Evolutionary conservation across 768 basidiomycete genomes (phyloP).

Genomic region (Psilocybe tampanensis): DNA sequence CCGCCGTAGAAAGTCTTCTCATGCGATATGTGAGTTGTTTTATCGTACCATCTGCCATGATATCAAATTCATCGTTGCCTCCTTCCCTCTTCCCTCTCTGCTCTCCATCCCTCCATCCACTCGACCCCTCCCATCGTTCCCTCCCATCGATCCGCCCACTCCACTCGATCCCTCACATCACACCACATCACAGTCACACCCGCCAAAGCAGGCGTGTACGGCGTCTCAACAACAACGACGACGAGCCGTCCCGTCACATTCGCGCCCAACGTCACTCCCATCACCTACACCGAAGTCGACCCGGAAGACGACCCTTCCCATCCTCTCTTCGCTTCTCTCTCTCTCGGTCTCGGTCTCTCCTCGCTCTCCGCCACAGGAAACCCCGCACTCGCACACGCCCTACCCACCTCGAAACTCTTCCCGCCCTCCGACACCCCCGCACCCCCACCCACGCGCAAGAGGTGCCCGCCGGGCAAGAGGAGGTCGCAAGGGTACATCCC

Average conservation of each 20-base stretch:
- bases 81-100: too few relatives aligned
- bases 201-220: constrained; percentile 30
- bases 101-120: too few relatives aligned
- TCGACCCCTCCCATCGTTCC: too few relatives aligned
- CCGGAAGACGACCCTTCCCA: constrained; percentile 11
- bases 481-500: constrained; percentile 63
- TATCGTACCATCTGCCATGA: too few relatives aligned
- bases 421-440: constrained; percentile 20
- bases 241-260: constrained; percentile 29
- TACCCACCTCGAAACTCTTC: constrained; percentile 18
- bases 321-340: constrained; percentile 9
- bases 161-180: not conserved
- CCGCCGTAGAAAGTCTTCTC: constrained; percentile 14
- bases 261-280: constrained; percentile 32
- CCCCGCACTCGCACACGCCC: too few relatives aligned
- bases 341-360: not conserved
- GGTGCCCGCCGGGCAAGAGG: constrained; percentile 23
- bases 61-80: too few relatives aligned
- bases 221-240: constrained; percentile 19
- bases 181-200: constrained; percentile 19
- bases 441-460: constrained; percentile 21
- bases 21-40: constrained; percentile 14
- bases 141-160: not conserved
- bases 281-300: constrained; percentile 23
- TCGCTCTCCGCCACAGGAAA: constrained; percentile 10